Evolutionary conservation across 768 basidiomycete species (phyloP), one percentile per base, ranked within the genome.

Genomic region (Mycena epipterygia): DNA sequence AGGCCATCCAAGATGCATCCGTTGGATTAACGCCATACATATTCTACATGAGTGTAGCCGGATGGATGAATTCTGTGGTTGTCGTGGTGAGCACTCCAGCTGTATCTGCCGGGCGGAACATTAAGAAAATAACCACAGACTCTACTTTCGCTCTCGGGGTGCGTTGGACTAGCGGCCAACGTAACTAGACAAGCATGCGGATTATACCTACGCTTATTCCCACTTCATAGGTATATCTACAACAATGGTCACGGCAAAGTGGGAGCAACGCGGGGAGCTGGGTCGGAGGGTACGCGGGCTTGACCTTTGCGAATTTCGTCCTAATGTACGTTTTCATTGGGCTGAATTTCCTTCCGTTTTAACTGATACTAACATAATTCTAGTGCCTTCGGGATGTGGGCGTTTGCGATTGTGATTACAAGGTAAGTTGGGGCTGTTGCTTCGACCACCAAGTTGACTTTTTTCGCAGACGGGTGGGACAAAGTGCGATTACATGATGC

Each of bases 231-330:
- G 44, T 60, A 5, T 67, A 67, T 37, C 48, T 49, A 13, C 56
- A 67, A 19, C 57, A 60, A 33, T 67, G 66, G 66, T 58, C 69
- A 1, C n/a, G 35, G 5, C 42, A 46, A 0, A 33, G 21, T 29
- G 66, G 66, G 17, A 21, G n/a, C 1, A 56, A 60, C 21, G 21
- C 32, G n/a, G 66, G 57, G 12, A 37, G 9, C 3, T 67, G 66
- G 66, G 57, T 67, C 5, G 66, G 66, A n/a, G 66, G 66, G 12
- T 67, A 67, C 29, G 32, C 66, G 8, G 66, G 23, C 21, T 39
- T 67, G 29, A 33, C 32, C 14, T 46, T 51, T 1, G 60, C n/a
- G 32, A 49, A 48, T 25, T 21, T 62, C 44, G 1, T 62, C 16
- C 19, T 60, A 19, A 59, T 48, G 60, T 62, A 39, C 11, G 60